phyloP scores from a whole-genome alignment of 306 rosid species.

The Glycyrrhiza uralensis region DNA sequence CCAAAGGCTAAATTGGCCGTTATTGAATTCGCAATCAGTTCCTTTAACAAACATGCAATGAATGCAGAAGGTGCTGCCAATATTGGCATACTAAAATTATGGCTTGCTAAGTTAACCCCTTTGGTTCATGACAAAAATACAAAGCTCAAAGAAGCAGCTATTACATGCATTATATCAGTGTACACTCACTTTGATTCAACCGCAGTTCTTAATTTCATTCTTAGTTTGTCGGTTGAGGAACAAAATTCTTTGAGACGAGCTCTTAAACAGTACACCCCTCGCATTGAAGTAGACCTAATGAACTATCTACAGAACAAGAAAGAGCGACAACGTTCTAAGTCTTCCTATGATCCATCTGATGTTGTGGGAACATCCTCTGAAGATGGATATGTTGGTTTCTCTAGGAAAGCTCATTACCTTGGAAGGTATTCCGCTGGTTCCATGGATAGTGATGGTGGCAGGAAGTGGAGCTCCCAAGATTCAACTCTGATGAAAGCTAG shows the following conservation, averaged over 20 bases:
- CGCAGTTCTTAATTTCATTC: conserved; percentile 86
- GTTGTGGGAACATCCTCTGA: conserved; percentile 96
- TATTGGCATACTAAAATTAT: conserved; percentile 85
- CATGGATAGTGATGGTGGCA: conserved; percentile 70
- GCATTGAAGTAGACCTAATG: conserved; percentile 97
- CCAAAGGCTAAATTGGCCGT: conserved; percentile 99
- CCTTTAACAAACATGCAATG: conserved; percentile 82
- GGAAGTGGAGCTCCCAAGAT: conserved; percentile 97
- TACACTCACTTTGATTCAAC: conserved; percentile 84
- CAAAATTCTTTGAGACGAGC: conserved; percentile 97
- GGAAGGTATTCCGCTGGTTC: conserved; percentile 97
- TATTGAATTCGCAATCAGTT: conserved; percentile 83
- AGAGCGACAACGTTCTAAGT: conserved; percentile 79
- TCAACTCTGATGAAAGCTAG: conserved; percentile 50
- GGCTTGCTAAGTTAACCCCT: conserved; percentile 95
- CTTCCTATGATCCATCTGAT: conserved; percentile 93
- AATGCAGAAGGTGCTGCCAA: conserved; percentile 87
- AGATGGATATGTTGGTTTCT: conserved; percentile 70
- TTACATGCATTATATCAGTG: conserved; percentile 93
- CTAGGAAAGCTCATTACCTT: conserved; percentile 70
- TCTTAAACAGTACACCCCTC: conserved; percentile 91
- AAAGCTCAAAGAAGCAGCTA: conserved; percentile 90
- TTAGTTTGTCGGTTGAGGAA: conserved; percentile 93
- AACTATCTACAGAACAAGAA: conserved; percentile 91
- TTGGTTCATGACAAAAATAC: conserved; percentile 88